Base-by-base conservation (phyloP, 2,329 filamentous ascomycete genomes). In the Fusarium concolor region DNA sequence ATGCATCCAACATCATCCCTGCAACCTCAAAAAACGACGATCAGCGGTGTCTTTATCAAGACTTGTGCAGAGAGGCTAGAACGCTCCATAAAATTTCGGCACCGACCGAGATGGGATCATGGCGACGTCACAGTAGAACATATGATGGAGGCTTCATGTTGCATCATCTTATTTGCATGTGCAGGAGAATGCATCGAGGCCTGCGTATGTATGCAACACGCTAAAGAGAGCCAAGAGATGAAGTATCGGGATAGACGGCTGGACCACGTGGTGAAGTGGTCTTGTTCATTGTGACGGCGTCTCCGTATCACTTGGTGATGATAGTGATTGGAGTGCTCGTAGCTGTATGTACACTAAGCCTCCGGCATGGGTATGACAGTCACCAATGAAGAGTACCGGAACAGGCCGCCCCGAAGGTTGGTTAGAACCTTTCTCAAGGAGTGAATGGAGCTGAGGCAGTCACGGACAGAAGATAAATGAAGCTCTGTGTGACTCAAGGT, bases 101-200 rank as follows among this genome's bases (percentile, higher is more conserved):
- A 11, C 3, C 10, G 10, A 5, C 47, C 47, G 47, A 29, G 22
- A 12, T 22, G 35, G 47, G 35, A 43, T 29, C 24, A 43, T 43
- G 7, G 24, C 14, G 22, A 18, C 10, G 35, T 51, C 20, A 11
- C 35, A 43, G 14, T 1, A 10, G 24, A 43, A 4, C 4, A 12
- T 2, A 12, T 1, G 2, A 15, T 28, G 24, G 10, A 50, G n/a
- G 24, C 8, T 14, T 17, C 10, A 15, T 4, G 47, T 51, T 51
- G n/a, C 47, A 43, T 29, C 42, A 17, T 51, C 47, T 43, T 26
- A 51, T 37, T 26, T 51, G 35, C 47, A 51, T 43, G 24, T 51
- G 35, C 35, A 11, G 20, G 5, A 51, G 24, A 51, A 14, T 10
- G 24, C 43, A 42, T 43, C 43, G 15, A 33, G 24, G 20, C 15